Conservation (phyloP, 257 asterid species). For the Jacaranda copaia region DNA sequence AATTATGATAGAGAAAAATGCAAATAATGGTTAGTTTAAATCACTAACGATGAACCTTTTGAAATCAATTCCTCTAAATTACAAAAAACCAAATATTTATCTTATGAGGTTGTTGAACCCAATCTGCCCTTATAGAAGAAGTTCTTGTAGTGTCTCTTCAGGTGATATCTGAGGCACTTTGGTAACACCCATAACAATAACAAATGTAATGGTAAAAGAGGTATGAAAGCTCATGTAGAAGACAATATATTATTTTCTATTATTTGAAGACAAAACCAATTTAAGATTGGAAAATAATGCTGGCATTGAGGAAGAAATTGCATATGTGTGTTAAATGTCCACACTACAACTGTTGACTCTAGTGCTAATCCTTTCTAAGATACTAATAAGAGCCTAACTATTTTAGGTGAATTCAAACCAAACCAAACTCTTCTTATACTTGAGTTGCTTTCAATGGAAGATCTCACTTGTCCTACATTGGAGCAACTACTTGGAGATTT, state of each 20-base stretch:
- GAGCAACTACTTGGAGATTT: too few species aligned
- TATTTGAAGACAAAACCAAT: background rate
- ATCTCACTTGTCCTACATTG: too few species aligned
- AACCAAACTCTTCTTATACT: too few species aligned
- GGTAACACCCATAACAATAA: background rate
- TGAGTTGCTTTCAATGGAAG: too few species aligned
- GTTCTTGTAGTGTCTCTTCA: background rate
- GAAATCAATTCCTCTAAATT: slow-evolving; percentile 4
- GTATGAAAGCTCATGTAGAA: background rate
- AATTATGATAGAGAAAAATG: background rate
- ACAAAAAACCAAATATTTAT: background rate
- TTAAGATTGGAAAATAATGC: background rate
- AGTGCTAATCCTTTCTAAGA: background rate
- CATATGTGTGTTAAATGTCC: background rate
- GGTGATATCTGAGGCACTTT: slow-evolving; percentile 3
- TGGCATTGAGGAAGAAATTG: slow-evolving; percentile 4
- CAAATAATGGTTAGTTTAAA: background rate
- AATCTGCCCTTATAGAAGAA: background rate
- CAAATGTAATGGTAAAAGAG: background rate
- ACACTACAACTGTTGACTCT: background rate
- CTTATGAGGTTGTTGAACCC: background rate
- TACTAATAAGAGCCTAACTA: background rate
- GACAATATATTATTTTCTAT: background rate
- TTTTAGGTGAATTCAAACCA: background rate
- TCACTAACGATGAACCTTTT: background rate